Conservation (phyloP, 2,329 filamentous ascomycete genomes). For the Aspergillus ruber region DNA sequence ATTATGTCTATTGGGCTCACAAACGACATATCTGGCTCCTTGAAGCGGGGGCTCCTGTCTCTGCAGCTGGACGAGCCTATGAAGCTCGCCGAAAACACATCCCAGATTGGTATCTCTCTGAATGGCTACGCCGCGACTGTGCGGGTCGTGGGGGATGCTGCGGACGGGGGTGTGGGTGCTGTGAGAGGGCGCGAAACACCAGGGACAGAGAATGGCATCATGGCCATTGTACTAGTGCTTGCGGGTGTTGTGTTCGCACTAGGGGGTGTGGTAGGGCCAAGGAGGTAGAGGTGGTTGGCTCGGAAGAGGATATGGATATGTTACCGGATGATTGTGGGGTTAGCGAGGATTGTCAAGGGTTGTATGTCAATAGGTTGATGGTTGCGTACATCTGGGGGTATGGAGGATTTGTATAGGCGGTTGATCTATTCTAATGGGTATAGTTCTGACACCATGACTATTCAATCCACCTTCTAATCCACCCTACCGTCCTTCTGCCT, state of each 20-base stretch:
- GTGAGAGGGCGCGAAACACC: background rate
- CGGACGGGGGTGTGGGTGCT: background rate
- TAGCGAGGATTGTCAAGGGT: too few relatives aligned
- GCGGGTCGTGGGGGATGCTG: background rate
- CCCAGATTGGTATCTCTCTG: background rate
- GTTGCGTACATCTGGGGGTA: too few relatives aligned
- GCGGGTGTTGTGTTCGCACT: background rate
- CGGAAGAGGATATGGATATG: too few relatives aligned
- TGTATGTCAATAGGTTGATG: too few relatives aligned
- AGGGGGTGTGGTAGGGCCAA: background rate
- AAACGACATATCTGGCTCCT: background rate
- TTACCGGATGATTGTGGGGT: too few relatives aligned
- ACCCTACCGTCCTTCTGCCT: too few relatives aligned
- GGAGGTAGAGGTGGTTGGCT: too few relatives aligned
- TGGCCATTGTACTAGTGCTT: background rate
- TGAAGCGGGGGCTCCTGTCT: background rate
- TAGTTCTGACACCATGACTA: too few relatives aligned
- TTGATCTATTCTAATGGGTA: too few relatives aligned
- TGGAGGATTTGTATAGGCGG: too few relatives aligned
- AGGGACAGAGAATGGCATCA: background rate
- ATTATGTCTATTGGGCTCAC: background rate
- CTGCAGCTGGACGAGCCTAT: background rate
- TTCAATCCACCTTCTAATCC: too few relatives aligned
- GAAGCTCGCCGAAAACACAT: background rate
- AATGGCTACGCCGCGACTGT: background rate